Conservation (phyloP, 176 grass and related monocot species). For the Avena atlantica region DNA sequence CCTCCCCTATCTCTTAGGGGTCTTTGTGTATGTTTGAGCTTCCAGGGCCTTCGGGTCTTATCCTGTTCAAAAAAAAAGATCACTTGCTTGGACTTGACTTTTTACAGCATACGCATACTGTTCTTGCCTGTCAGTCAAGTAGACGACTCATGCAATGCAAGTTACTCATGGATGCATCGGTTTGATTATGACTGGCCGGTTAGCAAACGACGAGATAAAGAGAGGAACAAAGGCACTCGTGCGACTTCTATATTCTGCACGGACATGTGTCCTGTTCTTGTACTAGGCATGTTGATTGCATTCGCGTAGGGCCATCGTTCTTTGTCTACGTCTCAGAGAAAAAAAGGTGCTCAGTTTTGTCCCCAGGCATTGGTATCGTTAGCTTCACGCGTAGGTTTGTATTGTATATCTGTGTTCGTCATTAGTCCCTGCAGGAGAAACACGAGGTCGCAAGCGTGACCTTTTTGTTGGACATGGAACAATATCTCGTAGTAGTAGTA, state of each 20-base stretch:
- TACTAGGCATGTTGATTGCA: not conserved
- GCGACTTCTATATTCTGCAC: not conserved
- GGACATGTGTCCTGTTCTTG: constrained; percentile 7
- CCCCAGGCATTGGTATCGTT: not conserved
- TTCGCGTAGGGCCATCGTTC: not conserved
- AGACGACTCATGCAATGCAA: not conserved
- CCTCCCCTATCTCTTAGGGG: too few relatives aligned
- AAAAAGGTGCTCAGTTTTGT: not conserved
- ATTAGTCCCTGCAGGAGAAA: too few relatives aligned
- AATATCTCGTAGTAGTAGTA: too few relatives aligned
- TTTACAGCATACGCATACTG: too few relatives aligned
- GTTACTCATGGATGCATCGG: not conserved
- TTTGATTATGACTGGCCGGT: not conserved
- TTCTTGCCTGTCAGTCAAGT: not conserved
- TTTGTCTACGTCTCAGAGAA: not conserved
- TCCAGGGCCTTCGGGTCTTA: too few relatives aligned
- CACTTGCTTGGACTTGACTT: not conserved
- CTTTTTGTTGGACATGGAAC: too few relatives aligned
- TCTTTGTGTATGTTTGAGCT: too few relatives aligned
- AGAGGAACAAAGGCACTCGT: not conserved
- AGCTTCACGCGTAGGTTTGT: not conserved
- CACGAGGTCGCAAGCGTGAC: not conserved
- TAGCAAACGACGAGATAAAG: not conserved
- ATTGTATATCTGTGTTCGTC: not conserved
- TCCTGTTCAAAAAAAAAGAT: too few relatives aligned